Evolutionary conservation across 345 rosid genomes (phyloP).

Genomic region (Euphorbia lathyris): DNA sequence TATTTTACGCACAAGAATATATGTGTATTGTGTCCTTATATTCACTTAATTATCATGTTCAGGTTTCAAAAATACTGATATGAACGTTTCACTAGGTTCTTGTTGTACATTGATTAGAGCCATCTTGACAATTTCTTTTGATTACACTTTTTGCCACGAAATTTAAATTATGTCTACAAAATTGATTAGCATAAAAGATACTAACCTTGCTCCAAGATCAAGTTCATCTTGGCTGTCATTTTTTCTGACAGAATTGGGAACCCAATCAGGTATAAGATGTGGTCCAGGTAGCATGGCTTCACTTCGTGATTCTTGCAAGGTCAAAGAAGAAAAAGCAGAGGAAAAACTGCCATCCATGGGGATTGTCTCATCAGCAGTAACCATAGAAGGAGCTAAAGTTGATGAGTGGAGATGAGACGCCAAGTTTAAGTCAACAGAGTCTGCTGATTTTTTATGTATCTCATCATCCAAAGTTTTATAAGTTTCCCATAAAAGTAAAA

Average conservation of each 20-base stretch:
- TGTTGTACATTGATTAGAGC: not conserved
- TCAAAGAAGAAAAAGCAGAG: slow-evolving; percentile 31
- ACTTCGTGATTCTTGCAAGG: slow-evolving; percentile 36
- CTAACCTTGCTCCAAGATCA: slow-evolving; percentile 87
- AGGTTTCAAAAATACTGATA: not conserved
- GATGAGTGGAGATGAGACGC: slow-evolving; percentile 42
- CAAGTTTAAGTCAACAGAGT: slow-evolving; percentile 39
- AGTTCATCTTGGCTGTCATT: slow-evolving; percentile 38
- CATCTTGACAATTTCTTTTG: not conserved
- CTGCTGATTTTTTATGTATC: slow-evolving; percentile 30
- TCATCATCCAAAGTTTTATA: slow-evolving; percentile 36
- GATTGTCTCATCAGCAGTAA: slow-evolving; percentile 25
- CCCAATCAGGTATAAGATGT: slow-evolving; percentile 79
- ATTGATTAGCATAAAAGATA: slow-evolving; percentile 10
- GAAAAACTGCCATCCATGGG: slow-evolving; percentile 30
- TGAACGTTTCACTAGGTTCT: not conserved
- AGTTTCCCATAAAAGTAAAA: slow-evolving; percentile 53
- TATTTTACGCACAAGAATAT: not conserved
- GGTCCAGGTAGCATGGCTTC: slow-evolving; percentile 51
- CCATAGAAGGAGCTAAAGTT: slow-evolving; percentile 21
- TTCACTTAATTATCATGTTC: not conserved
- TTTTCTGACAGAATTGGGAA: slow-evolving; percentile 45
- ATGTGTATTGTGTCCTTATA: not conserved
- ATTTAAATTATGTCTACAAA: not conserved
- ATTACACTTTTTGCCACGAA: too few species aligned